Conservation (phyloP, 202 grass and related monocot genomes). For the Bolboschoenoplectus hybrid region DNA sequence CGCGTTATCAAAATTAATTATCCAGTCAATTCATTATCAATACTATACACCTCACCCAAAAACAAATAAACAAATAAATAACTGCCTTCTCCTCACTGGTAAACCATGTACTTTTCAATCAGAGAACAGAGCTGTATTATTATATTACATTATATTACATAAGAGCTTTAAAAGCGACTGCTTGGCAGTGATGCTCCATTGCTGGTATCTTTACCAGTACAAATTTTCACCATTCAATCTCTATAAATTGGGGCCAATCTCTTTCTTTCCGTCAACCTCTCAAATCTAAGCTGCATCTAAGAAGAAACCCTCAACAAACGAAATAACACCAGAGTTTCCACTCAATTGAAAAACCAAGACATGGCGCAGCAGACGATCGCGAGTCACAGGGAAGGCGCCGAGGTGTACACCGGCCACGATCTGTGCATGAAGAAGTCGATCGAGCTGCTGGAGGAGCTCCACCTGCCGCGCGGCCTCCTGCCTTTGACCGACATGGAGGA, state of each 20-base stretch:
- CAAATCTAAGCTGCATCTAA: background rate
- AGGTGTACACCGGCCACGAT: slow-evolving; percentile 69
- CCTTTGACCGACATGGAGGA: slow-evolving; percentile 73
- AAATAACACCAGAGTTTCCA: background rate
- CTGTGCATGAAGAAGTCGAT: slow-evolving; percentile 76
- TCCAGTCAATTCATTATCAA: too few species aligned
- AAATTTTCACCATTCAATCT: background rate
- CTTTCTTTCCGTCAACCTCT: slow-evolving; percentile 2
- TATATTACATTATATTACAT: too few species aligned
- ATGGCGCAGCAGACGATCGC: slow-evolving; percentile 70
- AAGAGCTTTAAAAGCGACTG: background rate
- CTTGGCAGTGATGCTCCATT: background rate
- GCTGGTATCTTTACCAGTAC: background rate
- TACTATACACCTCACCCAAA: too few species aligned
- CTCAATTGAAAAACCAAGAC: background rate
- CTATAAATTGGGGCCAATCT: slow-evolving; percentile 23
- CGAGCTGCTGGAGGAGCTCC: slow-evolving; percentile 59
- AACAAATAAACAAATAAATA: too few species aligned
- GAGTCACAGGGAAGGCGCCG: slow-evolving; percentile 65
- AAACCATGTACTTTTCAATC: too few species aligned
- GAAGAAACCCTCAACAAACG: background rate
- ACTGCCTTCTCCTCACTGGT: too few species aligned
- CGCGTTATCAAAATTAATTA: too few species aligned
- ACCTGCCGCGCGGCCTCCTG: slow-evolving; percentile 71
- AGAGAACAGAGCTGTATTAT: too few species aligned